Evolutionary conservation across 2,329 filamentous ascomycete species (phyloP).

Genomic region (Nothomitra cinnamomea): DNA sequence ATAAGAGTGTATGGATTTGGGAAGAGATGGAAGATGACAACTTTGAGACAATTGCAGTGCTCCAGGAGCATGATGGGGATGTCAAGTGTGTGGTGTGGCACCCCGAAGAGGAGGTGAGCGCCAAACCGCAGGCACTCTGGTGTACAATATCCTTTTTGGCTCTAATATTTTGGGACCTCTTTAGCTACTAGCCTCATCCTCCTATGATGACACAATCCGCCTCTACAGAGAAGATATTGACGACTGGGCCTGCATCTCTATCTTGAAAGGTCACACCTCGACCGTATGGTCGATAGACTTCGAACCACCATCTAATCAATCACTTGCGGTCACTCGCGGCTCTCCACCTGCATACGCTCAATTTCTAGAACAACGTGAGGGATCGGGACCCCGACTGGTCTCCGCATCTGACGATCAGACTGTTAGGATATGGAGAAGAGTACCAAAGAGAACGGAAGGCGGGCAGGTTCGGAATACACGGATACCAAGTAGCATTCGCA

Average conservation of each 20-base stretch:
- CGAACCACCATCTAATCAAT: neutral
- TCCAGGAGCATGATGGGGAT: constrained; percentile 88
- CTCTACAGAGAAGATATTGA: constrained; percentile 83
- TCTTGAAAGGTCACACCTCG: constrained; percentile 61
- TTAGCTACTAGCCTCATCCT: constrained; percentile 61
- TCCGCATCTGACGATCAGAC: constrained; percentile 76
- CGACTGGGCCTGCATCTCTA: constrained; percentile 81
- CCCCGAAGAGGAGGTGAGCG: constrained; percentile 36
- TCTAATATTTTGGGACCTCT: too few relatives aligned
- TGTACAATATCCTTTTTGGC: too few relatives aligned
- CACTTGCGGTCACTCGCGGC: constrained; percentile 13
- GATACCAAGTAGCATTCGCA: constrained; percentile 82
- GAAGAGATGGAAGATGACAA: constrained; percentile 91
- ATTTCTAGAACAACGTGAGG: constrained; percentile 20
- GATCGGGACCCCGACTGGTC: constrained; percentile 42
- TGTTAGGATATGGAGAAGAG: constrained; percentile 61
- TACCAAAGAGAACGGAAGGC: constrained; percentile 28
- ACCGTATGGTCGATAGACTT: constrained; percentile 77
- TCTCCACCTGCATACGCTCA: constrained; percentile 11
- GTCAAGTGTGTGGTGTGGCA: constrained; percentile 93
- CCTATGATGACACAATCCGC: constrained; percentile 83
- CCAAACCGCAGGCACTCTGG: constrained; percentile 23
- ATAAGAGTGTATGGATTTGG: constrained; percentile 98
- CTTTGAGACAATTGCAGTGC: constrained; percentile 88
- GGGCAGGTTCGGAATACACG: constrained; percentile 33